Percentiles rank a stretch among this genome's conserved stretches.
Conservation (phyloP, 176 grass and related monocot species). For the Carex cristatella region DNA sequence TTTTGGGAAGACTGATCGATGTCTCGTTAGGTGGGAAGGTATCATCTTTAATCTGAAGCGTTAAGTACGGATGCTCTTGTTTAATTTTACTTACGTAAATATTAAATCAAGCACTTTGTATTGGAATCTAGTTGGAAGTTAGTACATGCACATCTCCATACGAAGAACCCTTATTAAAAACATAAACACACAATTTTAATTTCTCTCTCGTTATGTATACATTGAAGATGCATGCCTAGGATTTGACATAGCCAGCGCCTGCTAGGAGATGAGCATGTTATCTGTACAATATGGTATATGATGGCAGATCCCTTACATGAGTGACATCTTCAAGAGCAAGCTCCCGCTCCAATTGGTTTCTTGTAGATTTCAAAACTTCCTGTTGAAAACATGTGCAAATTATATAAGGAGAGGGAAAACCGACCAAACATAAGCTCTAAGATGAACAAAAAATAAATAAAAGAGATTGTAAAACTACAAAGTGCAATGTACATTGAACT, state of each 20-base stretch:
- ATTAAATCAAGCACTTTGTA: background rate
- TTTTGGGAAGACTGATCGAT: background rate
- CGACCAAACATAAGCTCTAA: background rate
- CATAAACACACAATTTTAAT: background rate
- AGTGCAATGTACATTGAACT: slow-evolving; percentile 62
- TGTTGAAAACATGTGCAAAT: slow-evolving; percentile 22
- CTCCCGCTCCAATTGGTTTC: slow-evolving; percentile 74
- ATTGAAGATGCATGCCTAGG: background rate
- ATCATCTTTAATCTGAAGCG: background rate
- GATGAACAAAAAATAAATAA: background rate
- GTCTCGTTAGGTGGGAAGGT: background rate
- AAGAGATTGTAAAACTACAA: background rate
- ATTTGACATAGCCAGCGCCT: background rate
- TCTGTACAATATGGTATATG: slow-evolving; percentile 73
- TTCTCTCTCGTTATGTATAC: background rate
- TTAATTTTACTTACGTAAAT: background rate
- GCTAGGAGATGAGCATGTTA: slow-evolving; percentile 1
- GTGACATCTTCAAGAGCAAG: slow-evolving; percentile 58
- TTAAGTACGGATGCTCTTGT: background rate
- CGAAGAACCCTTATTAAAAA: background rate
- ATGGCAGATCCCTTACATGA: slow-evolving; percentile 64
- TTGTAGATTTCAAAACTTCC: slow-evolving; percentile 92
- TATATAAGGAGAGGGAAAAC: background rate
- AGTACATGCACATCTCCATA: background rate
- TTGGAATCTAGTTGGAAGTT: background rate